These are phyloP conservation scores for Graphilbum ipis-grandicollis DNA, from an alignment of 2,329 filamentous ascomycete species.

Conservation along the genomic window DNA sequence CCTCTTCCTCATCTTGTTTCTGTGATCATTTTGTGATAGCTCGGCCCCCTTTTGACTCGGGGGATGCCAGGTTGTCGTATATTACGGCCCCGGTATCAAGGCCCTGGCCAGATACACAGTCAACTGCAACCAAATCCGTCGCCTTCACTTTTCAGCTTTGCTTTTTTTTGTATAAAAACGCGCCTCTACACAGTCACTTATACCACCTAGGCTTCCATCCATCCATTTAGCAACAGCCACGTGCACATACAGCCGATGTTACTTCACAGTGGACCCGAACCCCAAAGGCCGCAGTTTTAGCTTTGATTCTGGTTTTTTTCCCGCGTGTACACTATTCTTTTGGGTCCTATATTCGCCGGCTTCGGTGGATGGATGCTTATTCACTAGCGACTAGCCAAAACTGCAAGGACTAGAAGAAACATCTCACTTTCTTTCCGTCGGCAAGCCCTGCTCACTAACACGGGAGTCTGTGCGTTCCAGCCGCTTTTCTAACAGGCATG, in stretches of 20 bases:
- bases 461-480: not conserved
- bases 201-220: too few relatives aligned
- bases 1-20: too few relatives aligned
- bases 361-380: slow-evolving; percentile 1
- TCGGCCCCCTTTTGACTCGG: too few relatives aligned
- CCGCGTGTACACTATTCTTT: not conserved
- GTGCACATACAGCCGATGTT: slow-evolving; percentile 13
- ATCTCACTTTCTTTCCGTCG: not conserved
- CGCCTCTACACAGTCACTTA: too few relatives aligned
- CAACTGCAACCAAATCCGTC: too few relatives aligned
- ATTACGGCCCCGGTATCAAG: too few relatives aligned
- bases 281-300: slow-evolving; percentile 11
- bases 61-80: too few relatives aligned
- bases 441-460: not conserved
- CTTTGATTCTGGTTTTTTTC: slow-evolving; percentile 7
- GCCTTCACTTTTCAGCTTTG: too few relatives aligned
- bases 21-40: too few relatives aligned
- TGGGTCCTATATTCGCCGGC: slow-evolving; percentile 6
- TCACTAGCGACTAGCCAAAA: not conserved
- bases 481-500: too few relatives aligned
- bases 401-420: too few relatives aligned
- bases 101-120: too few relatives aligned
- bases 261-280: slow-evolving; percentile 12
- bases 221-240: slow-evolving; percentile 16
- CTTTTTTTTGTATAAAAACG: not conserved